Evolutionary conservation across 306 rosid species (phyloP), one percentile per base, ranked within the genome.

Genomic region (Canavalia gladiata): DNA sequence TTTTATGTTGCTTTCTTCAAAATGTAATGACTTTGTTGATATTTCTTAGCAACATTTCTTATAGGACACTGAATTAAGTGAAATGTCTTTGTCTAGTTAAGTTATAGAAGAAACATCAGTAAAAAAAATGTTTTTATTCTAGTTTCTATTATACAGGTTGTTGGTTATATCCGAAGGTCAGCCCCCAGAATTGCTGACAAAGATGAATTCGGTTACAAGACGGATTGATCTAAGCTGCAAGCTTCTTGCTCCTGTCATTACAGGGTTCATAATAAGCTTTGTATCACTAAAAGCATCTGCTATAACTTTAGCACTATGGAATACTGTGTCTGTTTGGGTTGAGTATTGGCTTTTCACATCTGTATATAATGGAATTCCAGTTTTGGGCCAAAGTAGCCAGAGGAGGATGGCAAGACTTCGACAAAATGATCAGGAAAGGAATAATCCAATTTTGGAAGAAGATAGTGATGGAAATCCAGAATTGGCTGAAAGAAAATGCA

Each of bases 281-380:
- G 90, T 87, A 42, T 93, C 99, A 35, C 83, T 95, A 7, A 84
- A 80, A 86, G 95, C 97, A 78, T 95, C 98, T 50, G 97, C 99
- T 64, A 68, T 91, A 85, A 83, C 92, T 7, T 58, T 95, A 80
- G 93, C 97, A 28, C 71, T 91, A 13, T 93, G 97, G 99, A 95
- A 88, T 80, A 71, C 77, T 1, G 62, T 85, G 65, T 88, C 94
- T 4, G 86, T 95, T 82, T 90, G 95, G 97, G 76, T 88, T 65
- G 99, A 91, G 84, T 95, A 93, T 76, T 87, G 97, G 97, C 94
- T 93, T 72, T 91, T 95, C 41, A 88, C 56, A 39, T 95, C 95
- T 68, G 97, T 88, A 18, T 95, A 89, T 73, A 82, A 84, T 11
- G 99, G 97, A 66, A 89, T 91, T 80, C 97, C 95, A 2, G 92